Evolutionary conservation across 768 basidiomycete species (phyloP).

Genomic region (Pulveroboletus sp.): DNA sequence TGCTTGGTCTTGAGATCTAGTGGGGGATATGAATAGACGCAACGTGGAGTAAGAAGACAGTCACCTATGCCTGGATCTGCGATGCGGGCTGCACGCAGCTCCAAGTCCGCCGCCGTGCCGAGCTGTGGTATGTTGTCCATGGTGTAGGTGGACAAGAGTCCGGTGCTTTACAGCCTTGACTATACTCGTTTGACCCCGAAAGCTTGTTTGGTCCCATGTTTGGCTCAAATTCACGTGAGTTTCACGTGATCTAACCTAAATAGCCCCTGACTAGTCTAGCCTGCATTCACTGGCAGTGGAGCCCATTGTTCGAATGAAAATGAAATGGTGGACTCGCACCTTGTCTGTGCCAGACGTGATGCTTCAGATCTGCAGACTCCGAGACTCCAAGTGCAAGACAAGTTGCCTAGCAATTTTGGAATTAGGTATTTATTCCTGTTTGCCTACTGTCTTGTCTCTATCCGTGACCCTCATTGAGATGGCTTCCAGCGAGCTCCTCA

Average conservation of each 20-base stretch:
- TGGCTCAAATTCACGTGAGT: constrained; percentile 30
- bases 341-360: too few relatives aligned
- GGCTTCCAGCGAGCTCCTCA: constrained; percentile 74
- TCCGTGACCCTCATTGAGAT: constrained; percentile 33
- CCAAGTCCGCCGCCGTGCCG: constrained; percentile 56
- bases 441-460: not conserved
- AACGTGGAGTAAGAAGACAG: constrained; percentile 9
- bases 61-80: constrained; percentile 73
- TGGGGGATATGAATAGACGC: not conserved
- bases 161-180: not conserved
- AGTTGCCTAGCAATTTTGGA: too few relatives aligned
- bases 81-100: constrained; percentile 67
- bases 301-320: too few relatives aligned
- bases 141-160: constrained; percentile 8
- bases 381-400: too few relatives aligned
- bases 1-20: constrained; percentile 72
- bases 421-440: constrained; percentile 16
- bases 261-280: not conserved
- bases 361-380: too few relatives aligned
- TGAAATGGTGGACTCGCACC: too few relatives aligned
- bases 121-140: constrained; percentile 47
- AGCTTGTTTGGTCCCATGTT: constrained; percentile 32
- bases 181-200: constrained; percentile 24
- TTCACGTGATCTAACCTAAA: constrained; percentile 22
- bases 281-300: too few relatives aligned